These are phyloP conservation scores for Lactifluus rugatus DNA, from an alignment of 768 basidiomycete species.

Conservation along the genomic window DNA sequence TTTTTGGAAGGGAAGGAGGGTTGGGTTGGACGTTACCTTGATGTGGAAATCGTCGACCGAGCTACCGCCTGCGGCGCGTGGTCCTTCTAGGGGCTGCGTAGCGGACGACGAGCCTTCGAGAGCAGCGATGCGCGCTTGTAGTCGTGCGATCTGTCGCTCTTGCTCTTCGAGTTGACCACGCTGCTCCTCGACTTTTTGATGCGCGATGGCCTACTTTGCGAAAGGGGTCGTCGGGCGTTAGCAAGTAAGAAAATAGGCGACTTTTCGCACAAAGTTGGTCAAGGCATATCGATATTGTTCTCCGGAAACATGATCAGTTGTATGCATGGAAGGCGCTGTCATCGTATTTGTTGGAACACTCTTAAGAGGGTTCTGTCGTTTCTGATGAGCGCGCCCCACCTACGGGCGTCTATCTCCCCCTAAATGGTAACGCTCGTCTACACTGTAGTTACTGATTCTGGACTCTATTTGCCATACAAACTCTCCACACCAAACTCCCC, in stretches of 20 bases:
- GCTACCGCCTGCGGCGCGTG: constrained; percentile 38
- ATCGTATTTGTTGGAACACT: not conserved
- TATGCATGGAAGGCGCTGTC: not conserved
- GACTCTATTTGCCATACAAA: constrained; percentile 31
- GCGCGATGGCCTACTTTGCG: constrained; percentile 81
- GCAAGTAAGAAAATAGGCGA: too few species aligned
- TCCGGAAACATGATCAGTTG: constrained; percentile 31
- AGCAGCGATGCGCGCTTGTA: constrained; percentile 59
- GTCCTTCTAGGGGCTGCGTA: constrained; percentile 24
- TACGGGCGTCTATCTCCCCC: not conserved
- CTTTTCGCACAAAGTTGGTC: constrained; percentile 63
- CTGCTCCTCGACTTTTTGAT: constrained; percentile 83
- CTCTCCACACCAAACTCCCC: constrained; percentile 42
- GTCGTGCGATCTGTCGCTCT: constrained; percentile 68
- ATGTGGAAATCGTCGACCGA: constrained; percentile 85
- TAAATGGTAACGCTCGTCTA: too few species aligned
- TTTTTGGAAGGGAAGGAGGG: too few species aligned
- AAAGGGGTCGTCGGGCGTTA: too few species aligned
- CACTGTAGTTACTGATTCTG: too few species aligned
- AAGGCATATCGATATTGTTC: constrained; percentile 79
- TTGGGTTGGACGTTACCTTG: constrained; percentile 36
- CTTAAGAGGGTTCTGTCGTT: too few species aligned
- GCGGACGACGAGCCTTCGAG: constrained; percentile 55
- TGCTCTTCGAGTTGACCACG: constrained; percentile 71
- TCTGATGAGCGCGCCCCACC: too few species aligned